Evolutionary conservation across 2,329 filamentous ascomycete genomes (phyloP), one percentile per base, ranked within the genome.

Genomic region (Esteya vermicola): DNA sequence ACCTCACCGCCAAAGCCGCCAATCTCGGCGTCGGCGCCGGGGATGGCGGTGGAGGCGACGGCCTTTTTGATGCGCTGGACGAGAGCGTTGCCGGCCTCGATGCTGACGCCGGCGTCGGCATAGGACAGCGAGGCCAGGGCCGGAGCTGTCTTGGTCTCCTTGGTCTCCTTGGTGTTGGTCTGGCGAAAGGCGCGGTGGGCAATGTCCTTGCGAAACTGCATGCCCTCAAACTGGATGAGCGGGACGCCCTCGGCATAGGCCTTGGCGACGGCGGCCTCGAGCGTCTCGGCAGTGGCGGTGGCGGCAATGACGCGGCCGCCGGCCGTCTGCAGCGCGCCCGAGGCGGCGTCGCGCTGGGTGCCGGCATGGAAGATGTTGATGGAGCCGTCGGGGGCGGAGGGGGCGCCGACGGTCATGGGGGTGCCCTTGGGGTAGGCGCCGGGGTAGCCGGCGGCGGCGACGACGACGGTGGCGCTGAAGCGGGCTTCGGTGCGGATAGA

Each of bases 181-280:
- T n/a, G n/a, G n/a, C 71, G 69, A 59, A 80, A 78, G 16, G 76
- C 75, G 40, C 83, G 76, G 60, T 88, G 77, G 12, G 85, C 91
- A 57, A 98, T 96, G 48, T 96, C 91, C 59, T 79, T 91, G 50
- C 89, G 75, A 66, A 76, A 95, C 61, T 93, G 88, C 78, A 93
- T 93, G 50, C 79, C 78, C 40, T 89, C 75, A 50, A 95, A 95
- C 43, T 81, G 68, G 52, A 95, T 88, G 39, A 73, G 69, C 41
- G 78, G 70, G 19, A 95, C 78, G 25, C 85, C 85, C 47, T 77
- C 70, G 37, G 46, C 46, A 57, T 98, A 98, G n/a, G 86, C 86
- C 54, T 81, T 81, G 51, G 79, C 73, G 2, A 96, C 85, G 0
- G 91, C 91, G 39, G 82, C 78, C 51, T 85, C 75, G 1, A 98